Percentiles rank a stretch among this genome's conserved stretches.
Evolutionary conservation across 116 monocot species (phyloP).

Genomic region (Papilionanthe hybrid): DNA sequence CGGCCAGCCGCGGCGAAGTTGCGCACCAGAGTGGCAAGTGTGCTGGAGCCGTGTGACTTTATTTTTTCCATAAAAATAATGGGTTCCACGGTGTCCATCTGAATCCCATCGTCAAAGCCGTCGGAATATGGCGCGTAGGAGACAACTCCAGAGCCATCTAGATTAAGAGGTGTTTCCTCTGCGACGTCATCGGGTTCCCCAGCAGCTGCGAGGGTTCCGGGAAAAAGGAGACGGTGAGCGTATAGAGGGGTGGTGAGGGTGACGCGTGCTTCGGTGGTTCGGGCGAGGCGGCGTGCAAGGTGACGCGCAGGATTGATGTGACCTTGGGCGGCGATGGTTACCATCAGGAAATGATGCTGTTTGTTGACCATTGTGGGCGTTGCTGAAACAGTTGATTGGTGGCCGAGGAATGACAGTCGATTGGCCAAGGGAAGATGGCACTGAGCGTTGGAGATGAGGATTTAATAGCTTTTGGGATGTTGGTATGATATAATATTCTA

Average conservation of each 20-base stretch:
- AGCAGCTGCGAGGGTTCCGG: background rate
- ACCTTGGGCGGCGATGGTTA: no score
- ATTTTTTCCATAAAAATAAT: background rate
- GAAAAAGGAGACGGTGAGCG: constrained; percentile 23
- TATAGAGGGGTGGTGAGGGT: constrained; percentile 15
- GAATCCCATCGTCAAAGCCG: constrained; percentile 13
- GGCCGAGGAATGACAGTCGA: no score
- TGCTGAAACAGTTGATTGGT: no score
- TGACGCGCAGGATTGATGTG: constrained; percentile 14
- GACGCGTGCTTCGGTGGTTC: constrained; percentile 3
- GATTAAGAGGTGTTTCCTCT: background rate
- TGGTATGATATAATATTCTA: no score
- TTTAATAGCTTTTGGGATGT: no score
- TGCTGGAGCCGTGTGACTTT: background rate
- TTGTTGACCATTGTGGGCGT: no score
- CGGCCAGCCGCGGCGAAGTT: constrained; percentile 8
- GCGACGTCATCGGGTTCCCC: background rate
- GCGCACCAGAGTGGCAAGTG: constrained; percentile 11
- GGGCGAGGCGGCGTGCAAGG: constrained; percentile 13
- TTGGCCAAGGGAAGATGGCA: no score
- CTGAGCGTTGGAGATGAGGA: no score
- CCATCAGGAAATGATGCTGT: no score
- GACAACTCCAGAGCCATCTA: background rate
- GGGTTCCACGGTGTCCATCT: background rate
- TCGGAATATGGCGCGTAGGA: constrained; percentile 14